Evolutionary conservation across 2,329 filamentous ascomycete genomes (phyloP), one percentile per base, ranked within the genome.

Genomic region (Nannizziopsis barbatae): DNA sequence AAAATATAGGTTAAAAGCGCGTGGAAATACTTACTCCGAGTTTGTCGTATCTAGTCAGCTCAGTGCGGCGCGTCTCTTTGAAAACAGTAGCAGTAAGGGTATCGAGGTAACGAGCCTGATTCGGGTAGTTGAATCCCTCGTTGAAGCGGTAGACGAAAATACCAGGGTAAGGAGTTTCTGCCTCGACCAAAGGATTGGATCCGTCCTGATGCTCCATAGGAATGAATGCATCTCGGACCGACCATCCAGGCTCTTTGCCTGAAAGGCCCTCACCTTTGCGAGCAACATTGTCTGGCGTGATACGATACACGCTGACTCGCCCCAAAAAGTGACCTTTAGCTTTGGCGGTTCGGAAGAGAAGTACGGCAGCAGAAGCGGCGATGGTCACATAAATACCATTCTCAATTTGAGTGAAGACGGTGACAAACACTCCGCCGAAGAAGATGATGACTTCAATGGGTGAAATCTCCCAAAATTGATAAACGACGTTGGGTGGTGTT

Each of bases 391-490:
- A 76, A 39, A 76, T 75, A 5, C 70, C 71, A 4, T 68, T 68
- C 53, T 76, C 74, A 8, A 76, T 70, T 2, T 66, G 67, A 8
- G 69, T 66, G 53, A 76, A 75, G 31, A 75, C 59, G 32, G 71
- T 70, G n/a, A 74, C 73, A 27, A 83, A 68, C 73, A 81, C 79
- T 22, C 75, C 73, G 0, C 76, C 74, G 45, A 79, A 71, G 55
- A 83, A 83, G 61, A 52, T 49, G 36, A 52, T 42, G 7, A 45
- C 47, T 22, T 83, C 80, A 11, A 78, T 74, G 2, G 83, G 69
- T 0, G 77, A 81, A 1, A 77, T 76, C 53, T 75, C 75, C 77
- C 79, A 83, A 64, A 79, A 82, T 11, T 70, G 67, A 61, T 80
- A 80, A 58, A 83, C 81, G 8, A 75, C 70, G 2, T 68, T 72